These are phyloP conservation scores for Leersia perrieri DNA, from an alignment of 176 grass and related monocot species.

Conservation along the genomic window DNA sequence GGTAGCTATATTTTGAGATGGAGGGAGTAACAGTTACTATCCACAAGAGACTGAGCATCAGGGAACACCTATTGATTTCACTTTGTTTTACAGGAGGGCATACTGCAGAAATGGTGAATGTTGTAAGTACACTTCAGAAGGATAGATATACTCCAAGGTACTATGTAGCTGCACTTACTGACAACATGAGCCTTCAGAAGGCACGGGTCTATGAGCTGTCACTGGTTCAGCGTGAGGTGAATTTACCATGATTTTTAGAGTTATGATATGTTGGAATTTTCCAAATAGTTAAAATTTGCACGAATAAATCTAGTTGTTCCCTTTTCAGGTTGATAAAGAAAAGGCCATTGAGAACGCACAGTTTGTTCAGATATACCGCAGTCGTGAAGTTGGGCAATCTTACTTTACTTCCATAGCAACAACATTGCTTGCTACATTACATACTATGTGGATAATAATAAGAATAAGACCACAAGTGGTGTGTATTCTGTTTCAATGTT, in stretches of 20 bases:
- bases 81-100: conserved; percentile 59
- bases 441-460: conserved; percentile 81
- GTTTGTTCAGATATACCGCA: conserved; percentile 90
- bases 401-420: conserved; percentile 81
- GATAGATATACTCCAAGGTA: conserved; percentile 77
- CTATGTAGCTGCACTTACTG: conserved; percentile 85
- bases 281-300: not conserved
- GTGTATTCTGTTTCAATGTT: conserved; percentile 18
- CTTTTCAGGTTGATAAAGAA: conserved; percentile 42
- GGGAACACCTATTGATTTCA: conserved; percentile 7
- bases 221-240: conserved; percentile 37
- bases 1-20: too few relatives aligned
- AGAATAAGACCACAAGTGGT: conserved; percentile 94
- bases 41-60: not conserved
- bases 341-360: conserved; percentile 35
- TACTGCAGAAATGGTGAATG: conserved; percentile 93
- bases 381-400: conserved; percentile 95
- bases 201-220: conserved; percentile 78
- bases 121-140: conserved; percentile 62
- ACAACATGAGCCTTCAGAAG: conserved; percentile 94
- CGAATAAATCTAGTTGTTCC: not conserved
- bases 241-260: conserved; percentile 3
- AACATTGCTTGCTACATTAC: conserved; percentile 66
- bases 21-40: not conserved
- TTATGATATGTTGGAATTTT: not conserved